Conservation (phyloP, 1,139 yeast species). For the Entelexis paramagnoliae region DNA sequence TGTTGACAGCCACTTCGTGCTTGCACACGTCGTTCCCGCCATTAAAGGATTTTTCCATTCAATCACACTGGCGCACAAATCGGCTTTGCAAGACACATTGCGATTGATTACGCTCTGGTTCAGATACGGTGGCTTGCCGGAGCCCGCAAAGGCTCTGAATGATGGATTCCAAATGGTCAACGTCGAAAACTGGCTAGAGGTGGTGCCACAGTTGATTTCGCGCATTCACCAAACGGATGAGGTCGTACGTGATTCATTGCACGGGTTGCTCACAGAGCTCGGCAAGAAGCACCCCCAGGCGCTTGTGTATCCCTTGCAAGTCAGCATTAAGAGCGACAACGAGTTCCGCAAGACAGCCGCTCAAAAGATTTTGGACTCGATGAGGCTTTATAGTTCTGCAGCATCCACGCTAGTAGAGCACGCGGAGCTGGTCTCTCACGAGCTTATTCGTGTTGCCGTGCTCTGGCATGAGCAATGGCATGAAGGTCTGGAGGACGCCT, state of each 20-base stretch:
- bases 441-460: conserved; percentile 87
- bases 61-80: conserved; percentile 74
- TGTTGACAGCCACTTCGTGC: conserved; percentile 41
- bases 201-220: conserved; percentile 88
- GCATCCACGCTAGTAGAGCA: conserved; percentile 79
- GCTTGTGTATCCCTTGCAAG: conserved; percentile 86
- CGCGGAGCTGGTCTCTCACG: conserved; percentile 88
- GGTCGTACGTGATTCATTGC: conserved; percentile 66
- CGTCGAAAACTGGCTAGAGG: conserved; percentile 91
- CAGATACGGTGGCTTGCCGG: conserved; percentile 85
- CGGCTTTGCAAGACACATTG: conserved; percentile 84
- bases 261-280: conserved; percentile 71
- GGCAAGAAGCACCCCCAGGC: conserved; percentile 98
- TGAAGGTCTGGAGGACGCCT: conserved; percentile 95
- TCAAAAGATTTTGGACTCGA: conserved; percentile 75
- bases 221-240: conserved; percentile 94
- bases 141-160: conserved; percentile 80
- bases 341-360: conserved; percentile 88
- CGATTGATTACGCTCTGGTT: conserved; percentile 90
- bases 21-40: conserved; percentile 87
- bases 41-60: conserved; percentile 93
- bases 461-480: conserved; percentile 98
- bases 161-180: conserved; percentile 87
- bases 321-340: conserved; percentile 90
- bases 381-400: conserved; percentile 53